Evolutionary conservation across 2,329 filamentous ascomycete species (phyloP).

Genomic region (Epichloe hybrida): DNA sequence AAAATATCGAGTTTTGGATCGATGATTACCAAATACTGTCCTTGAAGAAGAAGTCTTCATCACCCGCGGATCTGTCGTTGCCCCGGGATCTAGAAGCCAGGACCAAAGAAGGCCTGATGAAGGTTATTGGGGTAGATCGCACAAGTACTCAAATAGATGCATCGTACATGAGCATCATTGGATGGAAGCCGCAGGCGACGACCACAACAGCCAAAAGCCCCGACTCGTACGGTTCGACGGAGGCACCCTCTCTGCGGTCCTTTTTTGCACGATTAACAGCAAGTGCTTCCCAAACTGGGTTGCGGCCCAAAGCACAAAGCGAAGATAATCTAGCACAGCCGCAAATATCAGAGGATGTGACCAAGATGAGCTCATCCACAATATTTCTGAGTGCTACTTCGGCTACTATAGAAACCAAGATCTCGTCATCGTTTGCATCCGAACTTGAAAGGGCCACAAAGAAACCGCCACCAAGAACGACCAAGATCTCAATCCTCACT

Average conservation of each 20-base stretch:
- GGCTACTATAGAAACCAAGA: too few relatives aligned
- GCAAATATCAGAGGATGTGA: too few relatives aligned
- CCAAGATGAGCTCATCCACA: too few relatives aligned
- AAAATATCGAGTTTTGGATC: conserved; percentile 79
- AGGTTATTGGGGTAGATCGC: conserved; percentile 62
- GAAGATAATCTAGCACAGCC: too few relatives aligned
- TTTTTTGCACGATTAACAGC: too few relatives aligned
- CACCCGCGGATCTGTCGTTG: conserved; percentile 53
- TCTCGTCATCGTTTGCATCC: too few relatives aligned
- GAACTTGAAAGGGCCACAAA: too few relatives aligned
- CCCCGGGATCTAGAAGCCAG: too few relatives aligned
- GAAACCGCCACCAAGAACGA: too few relatives aligned
- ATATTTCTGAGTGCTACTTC: too few relatives aligned
- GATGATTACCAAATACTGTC: conserved; percentile 74
- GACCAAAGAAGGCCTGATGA: conserved; percentile 84
- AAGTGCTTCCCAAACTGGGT: too few relatives aligned
- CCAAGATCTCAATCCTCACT: conserved; percentile 75
- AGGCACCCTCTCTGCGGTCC: conserved; percentile 52
- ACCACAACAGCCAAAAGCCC: conserved; percentile 26
- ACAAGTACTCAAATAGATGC: conserved; percentile 90
- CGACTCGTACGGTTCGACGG: conserved; percentile 35
- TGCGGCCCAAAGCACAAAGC: too few relatives aligned
- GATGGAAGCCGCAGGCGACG: conserved; percentile 55
- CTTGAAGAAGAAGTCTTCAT: conserved; percentile 74
- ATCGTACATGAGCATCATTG: conserved; percentile 73